Conservation (phyloP, 2,329 filamentous ascomycete species). For the Ophiosphaerella narmari region DNA sequence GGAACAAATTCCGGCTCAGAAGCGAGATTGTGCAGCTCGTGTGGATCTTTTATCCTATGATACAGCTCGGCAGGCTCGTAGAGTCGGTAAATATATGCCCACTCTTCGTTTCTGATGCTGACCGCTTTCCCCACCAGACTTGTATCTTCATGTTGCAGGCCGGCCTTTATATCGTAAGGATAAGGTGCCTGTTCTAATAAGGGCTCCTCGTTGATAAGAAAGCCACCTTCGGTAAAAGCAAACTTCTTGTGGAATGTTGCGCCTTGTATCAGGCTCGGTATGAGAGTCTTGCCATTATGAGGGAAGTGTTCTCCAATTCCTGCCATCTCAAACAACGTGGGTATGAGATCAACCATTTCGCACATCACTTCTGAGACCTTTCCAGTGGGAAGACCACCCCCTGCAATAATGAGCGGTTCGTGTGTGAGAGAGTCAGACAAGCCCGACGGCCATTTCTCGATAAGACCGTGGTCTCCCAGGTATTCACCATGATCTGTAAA, state of each 20-base stretch:
- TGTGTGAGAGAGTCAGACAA: conserved; percentile 50
- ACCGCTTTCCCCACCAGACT: conserved; percentile 52
- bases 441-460: conserved; percentile 57
- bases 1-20: too few species aligned
- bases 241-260: conserved; percentile 43
- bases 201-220: conserved; percentile 52
- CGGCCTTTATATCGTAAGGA: conserved; percentile 54
- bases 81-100: conserved; percentile 53
- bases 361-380: conserved; percentile 43
- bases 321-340: conserved; percentile 50
- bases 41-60: too few species aligned
- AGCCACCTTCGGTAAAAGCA: conserved; percentile 53
- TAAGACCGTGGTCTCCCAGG: conserved; percentile 53
- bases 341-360: conserved; percentile 55
- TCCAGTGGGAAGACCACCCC: conserved; percentile 47
- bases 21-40: too few species aligned
- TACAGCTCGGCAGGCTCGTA: conserved; percentile 55
- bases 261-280: too few species aligned
- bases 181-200: conserved; percentile 51
- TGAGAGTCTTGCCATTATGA: not conserved
- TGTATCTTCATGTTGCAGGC: conserved; percentile 53
- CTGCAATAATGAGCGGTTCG: conserved; percentile 53
- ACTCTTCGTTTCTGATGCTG: conserved; percentile 43
- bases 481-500: conserved; percentile 56
- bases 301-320: conserved; percentile 38